Percentiles rank a stretch among this genome's conserved stretches.
These are phyloP conservation scores for Hypoxylon cercidicola DNA, from an alignment of 495 filamentous ascomycete genomes.

Conservation along the genomic window DNA sequence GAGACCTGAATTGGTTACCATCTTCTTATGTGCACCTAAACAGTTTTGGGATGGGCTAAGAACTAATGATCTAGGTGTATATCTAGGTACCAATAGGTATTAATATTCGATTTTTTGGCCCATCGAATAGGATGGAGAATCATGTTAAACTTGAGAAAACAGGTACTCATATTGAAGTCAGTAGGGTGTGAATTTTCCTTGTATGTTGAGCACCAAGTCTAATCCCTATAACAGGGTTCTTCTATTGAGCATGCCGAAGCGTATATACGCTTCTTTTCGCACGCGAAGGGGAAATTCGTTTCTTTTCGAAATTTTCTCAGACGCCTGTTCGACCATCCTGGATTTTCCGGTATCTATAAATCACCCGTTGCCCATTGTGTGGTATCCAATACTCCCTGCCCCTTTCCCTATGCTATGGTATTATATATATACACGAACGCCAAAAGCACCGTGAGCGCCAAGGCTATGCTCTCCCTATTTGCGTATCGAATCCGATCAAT, in stretches of 20 bases:
- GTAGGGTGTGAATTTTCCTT: no score
- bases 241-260: background rate
- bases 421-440: slow-evolving; percentile 39
- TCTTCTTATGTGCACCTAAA: background rate
- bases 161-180: no score
- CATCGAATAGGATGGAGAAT: no score
- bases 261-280: slow-evolving; percentile 2
- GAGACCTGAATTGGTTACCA: slow-evolving; percentile 1
- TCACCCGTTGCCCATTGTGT: slow-evolving; percentile 9
- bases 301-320: slow-evolving; percentile 15
- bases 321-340: slow-evolving; percentile 9
- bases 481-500: slow-evolving; percentile 21
- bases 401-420: slow-evolving; percentile 28
- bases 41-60: slow-evolving; percentile 14
- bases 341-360: slow-evolving; percentile 25
- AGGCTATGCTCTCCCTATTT: slow-evolving; percentile 35
- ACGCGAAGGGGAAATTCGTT: background rate
- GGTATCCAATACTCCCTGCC: slow-evolving; percentile 37
- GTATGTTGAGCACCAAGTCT: no score
- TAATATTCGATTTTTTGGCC: no score
- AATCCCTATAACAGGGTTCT: no score
- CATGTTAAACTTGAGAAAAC: no score
- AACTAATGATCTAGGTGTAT: slow-evolving; percentile 8
- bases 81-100: background rate
- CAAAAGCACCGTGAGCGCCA: slow-evolving; percentile 39